phyloP scores from a whole-genome alignment of 257 asterid species.

The Solanum raphanifolium region DNA sequence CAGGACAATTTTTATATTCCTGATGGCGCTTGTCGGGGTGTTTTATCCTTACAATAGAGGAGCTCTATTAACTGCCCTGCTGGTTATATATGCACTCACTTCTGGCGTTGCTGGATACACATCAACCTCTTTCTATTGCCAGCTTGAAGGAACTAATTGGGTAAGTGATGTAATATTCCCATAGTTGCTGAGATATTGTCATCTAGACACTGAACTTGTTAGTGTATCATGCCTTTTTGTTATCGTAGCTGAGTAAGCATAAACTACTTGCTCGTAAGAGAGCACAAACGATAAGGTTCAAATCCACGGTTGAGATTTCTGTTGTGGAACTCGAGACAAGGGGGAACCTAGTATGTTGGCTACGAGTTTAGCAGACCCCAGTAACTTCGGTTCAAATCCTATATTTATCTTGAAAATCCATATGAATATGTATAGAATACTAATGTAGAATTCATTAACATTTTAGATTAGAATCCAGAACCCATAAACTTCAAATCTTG shows the following conservation, averaged over 20 bases:
- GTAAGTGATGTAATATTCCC: constrained; percentile 11
- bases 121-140: constrained; percentile 53
- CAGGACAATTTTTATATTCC: constrained; percentile 54
- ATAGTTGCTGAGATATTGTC: background rate
- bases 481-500: background rate
- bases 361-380: background rate
- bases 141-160: constrained; percentile 72
- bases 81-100: constrained; percentile 62
- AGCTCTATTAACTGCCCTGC: constrained; percentile 47
- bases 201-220: background rate
- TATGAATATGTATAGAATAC: background rate
- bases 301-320: background rate
- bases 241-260: background rate
- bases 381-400: background rate
- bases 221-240: background rate
- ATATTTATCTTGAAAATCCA: background rate
- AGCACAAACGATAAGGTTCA: background rate
- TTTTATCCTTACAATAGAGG: constrained; percentile 71
- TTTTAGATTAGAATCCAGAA: background rate
- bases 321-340: background rate
- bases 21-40: constrained; percentile 61
- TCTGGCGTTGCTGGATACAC: constrained; percentile 63
- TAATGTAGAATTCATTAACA: background rate
- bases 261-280: background rate
- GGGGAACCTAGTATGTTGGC: background rate